Evolutionary conservation across 116 monocot genomes (phyloP).

Genomic region (Posidonia oceanica): DNA sequence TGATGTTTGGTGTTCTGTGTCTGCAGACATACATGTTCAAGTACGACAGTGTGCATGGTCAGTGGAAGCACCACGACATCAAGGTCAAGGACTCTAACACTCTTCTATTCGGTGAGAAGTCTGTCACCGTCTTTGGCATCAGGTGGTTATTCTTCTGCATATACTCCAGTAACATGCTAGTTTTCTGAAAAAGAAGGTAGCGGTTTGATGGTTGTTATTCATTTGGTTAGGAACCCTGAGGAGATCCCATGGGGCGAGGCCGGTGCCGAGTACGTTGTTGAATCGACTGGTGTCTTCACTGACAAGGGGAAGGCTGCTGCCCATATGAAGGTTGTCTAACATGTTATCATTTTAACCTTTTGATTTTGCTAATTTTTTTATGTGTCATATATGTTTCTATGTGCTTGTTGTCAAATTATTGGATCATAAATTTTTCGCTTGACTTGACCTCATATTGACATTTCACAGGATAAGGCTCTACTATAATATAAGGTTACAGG

Average conservation of each 20-base stretch:
- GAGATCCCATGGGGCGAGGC: slow-evolving; percentile 64
- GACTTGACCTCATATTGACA: too few relatives aligned
- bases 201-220: neutral
- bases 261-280: slow-evolving; percentile 56
- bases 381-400: too few relatives aligned
- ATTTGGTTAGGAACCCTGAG: slow-evolving; percentile 34
- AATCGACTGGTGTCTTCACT: slow-evolving; percentile 72
- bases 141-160: slow-evolving; percentile 17
- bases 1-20: neutral
- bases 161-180: neutral
- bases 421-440: too few relatives aligned
- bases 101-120: slow-evolving; percentile 53
- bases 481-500: too few relatives aligned
- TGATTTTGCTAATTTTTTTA: too few relatives aligned
- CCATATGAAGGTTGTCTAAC: slow-evolving; percentile 35
- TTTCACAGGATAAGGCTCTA: too few relatives aligned
- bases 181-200: too few relatives aligned
- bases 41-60: slow-evolving; percentile 63
- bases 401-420: too few relatives aligned
- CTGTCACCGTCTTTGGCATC: slow-evolving; percentile 37
- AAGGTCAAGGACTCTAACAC: slow-evolving; percentile 67
- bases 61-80: slow-evolving; percentile 62
- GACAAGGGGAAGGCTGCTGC: slow-evolving; percentile 69
- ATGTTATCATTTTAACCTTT: too few relatives aligned
- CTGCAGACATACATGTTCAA: slow-evolving; percentile 76